These are phyloP conservation scores for Lagerstroemia speciosa DNA, from an alignment of 345 rosid species.

Conservation along the genomic window DNA sequence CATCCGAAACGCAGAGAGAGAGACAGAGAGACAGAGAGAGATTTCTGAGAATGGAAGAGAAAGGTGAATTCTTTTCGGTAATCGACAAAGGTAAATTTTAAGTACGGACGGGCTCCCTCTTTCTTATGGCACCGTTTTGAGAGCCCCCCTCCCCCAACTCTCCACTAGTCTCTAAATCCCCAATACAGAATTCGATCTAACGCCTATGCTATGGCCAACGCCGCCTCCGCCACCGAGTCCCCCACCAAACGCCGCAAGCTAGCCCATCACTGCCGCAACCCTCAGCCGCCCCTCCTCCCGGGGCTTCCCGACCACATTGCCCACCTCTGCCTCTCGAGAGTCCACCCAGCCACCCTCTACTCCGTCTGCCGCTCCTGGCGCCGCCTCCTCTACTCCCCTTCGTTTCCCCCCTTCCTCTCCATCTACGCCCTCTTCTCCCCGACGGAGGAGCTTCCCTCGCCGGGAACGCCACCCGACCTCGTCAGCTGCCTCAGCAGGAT, in stretches of 20 bases:
- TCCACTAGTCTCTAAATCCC: too few relatives aligned
- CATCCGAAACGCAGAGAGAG: too few relatives aligned
- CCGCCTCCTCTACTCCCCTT: conserved; percentile 33
- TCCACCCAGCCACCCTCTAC: conserved; percentile 32
- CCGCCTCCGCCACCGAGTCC: conserved; percentile 8
- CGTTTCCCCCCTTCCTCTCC: conserved; percentile 39
- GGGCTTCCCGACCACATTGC: conserved; percentile 44
- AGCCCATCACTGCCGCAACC: conserved; percentile 4
- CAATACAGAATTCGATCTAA: too few relatives aligned
- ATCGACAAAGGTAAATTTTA: too few relatives aligned
- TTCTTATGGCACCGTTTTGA: too few relatives aligned
- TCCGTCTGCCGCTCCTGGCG: conserved; percentile 48
- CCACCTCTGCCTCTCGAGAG: conserved; percentile 33
- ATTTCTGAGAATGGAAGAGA: too few relatives aligned
- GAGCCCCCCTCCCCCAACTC: too few relatives aligned
- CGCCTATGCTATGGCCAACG: neutral
- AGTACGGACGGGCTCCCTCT: too few relatives aligned
- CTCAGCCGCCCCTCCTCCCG: conserved; percentile 22
- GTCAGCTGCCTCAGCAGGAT: conserved; percentile 7
- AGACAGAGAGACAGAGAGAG: too few relatives aligned
- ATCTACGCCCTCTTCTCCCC: conserved; percentile 36
- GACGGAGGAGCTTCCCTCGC: neutral
- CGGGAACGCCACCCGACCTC: neutral
- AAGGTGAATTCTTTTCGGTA: too few relatives aligned
- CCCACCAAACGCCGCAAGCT: conserved; percentile 23